Conservation (phyloP, 257 asterid genomes). For the Gentiana straminea region DNA sequence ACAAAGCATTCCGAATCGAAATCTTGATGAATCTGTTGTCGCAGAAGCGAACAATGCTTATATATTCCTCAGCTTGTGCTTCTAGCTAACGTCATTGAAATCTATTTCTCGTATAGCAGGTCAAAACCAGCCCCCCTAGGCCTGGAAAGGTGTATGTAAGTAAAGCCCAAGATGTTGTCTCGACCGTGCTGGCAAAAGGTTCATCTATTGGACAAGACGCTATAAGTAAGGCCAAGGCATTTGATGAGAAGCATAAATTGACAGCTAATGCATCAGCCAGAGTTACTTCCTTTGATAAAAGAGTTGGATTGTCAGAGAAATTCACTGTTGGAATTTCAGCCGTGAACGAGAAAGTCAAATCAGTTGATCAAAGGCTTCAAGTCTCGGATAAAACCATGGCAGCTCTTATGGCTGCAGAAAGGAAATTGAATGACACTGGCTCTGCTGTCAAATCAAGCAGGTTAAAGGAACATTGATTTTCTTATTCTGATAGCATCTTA, state of each 20-base stretch:
- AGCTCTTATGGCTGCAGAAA: conserved; percentile 88
- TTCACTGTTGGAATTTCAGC: conserved; percentile 75
- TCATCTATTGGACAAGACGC: conserved; percentile 90
- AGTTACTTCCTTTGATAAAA: conserved; percentile 69
- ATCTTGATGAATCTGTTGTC: too few species aligned
- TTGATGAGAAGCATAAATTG: conserved; percentile 81
- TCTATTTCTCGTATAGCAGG: conserved; percentile 31
- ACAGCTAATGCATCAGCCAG: conserved; percentile 92
- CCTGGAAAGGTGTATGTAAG: conserved; percentile 50
- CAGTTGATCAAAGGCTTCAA: conserved; percentile 88
- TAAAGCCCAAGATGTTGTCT: conserved; percentile 89
- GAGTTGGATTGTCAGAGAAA: conserved; percentile 79
- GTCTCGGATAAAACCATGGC: conserved; percentile 97
- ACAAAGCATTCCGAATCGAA: too few species aligned
- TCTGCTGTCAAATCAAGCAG: conserved; percentile 99
- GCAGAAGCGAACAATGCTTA: too few species aligned
- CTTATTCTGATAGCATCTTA: neutral
- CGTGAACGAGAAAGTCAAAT: conserved; percentile 87
- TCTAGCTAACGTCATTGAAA: conserved; percentile 1
- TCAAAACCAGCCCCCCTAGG: conserved; percentile 34
- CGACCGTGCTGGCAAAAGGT: conserved; percentile 86
- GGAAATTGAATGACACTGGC: conserved; percentile 86
- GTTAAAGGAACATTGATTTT: conserved; percentile 21
- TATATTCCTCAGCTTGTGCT: neutral
- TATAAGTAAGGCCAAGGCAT: conserved; percentile 85